These are phyloP conservation scores for Pharus latifolius DNA, from an alignment of 176 grass and related monocot genomes.

Conservation along the genomic window DNA sequence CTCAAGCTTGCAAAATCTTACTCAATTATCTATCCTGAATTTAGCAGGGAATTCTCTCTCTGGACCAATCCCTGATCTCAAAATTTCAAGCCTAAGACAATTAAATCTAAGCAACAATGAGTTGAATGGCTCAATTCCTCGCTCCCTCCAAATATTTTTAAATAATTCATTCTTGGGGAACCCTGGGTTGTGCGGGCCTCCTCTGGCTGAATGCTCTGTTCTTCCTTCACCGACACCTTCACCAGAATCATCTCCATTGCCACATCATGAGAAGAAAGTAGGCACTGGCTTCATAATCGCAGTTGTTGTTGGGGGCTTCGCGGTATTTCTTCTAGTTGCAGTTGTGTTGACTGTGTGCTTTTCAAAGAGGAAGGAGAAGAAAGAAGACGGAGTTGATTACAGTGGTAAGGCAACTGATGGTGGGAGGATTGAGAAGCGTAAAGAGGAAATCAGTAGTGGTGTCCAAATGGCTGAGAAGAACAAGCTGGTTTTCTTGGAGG, in stretches of 20 bases:
- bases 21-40: constrained; percentile 50
- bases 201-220: constrained; percentile 62
- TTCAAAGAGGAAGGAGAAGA: constrained; percentile 59
- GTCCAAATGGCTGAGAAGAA: constrained; percentile 86
- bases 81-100: constrained; percentile 50
- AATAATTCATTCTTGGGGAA: constrained; percentile 70
- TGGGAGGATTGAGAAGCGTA: constrained; percentile 51
- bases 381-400: constrained; percentile 24
- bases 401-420: constrained; percentile 21
- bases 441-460: constrained; percentile 70
- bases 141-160: constrained; percentile 62
- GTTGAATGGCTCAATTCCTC: constrained; percentile 69
- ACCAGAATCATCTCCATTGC: constrained; percentile 26
- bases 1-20: constrained; percentile 51
- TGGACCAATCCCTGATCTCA: constrained; percentile 75
- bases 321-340: constrained; percentile 53
- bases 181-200: constrained; percentile 60
- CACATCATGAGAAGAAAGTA: constrained; percentile 31
- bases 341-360: constrained; percentile 47
- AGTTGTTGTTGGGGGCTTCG: constrained; percentile 45
- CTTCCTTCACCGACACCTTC: constrained; percentile 31
- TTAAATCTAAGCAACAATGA: constrained; percentile 77
- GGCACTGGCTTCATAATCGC: constrained; percentile 56
- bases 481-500: constrained; percentile 88
- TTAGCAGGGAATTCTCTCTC: constrained; percentile 63